Evolutionary conservation across 1,139 yeast species (phyloP), one percentile per base, ranked within the genome.

Genomic region (Blastobotrys petasosporus): DNA sequence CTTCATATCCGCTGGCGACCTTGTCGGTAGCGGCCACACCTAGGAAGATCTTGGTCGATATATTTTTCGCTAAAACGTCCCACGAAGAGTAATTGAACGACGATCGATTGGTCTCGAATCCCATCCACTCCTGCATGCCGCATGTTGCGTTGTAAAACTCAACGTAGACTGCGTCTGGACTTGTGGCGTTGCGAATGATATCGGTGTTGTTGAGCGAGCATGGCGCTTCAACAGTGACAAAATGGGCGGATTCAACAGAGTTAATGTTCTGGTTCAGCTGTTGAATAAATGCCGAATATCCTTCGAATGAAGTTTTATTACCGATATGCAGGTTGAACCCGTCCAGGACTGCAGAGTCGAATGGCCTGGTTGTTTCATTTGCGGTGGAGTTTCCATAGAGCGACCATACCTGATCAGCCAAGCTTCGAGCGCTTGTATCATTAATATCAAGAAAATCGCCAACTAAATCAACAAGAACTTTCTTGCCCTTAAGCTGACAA

Each of bases 71-170:
- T 65, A 68, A 87, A 37, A 74, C 66, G 43, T 75, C 73, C 98
- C 98, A 90, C 16, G 85, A 77, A 56, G 80, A 83, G 81, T 85
- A 88, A 71, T 90, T 90, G 73, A 88, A 90, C 44, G 57, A 58
- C 40, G 73, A 69, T 12, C 33, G 33, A 12, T 12, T 31, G 4
- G 33, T 12, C 7, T 20, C 25, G 7, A 4, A 20, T 4, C 25
- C 25, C 25, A 20, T 20, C 25, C 25, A 20, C 29, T 50, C 47
- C 34, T 54, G 56, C 31, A 61, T 52, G 8, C 63, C 58, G 68
- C 97, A 90, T 64, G 83, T 79, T 68, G 90, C 88, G 74, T 90
- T 90, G 75, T 90, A 90, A 70, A 90, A 90, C 71, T 90, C 97
- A 57, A 90, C 77, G 60, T 85, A 87, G 2, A 92, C 90, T 65